These are phyloP conservation scores for Kodamaea fukazawae DNA, from an alignment of 805 yeast genomes.

Conservation along the genomic window DNA sequence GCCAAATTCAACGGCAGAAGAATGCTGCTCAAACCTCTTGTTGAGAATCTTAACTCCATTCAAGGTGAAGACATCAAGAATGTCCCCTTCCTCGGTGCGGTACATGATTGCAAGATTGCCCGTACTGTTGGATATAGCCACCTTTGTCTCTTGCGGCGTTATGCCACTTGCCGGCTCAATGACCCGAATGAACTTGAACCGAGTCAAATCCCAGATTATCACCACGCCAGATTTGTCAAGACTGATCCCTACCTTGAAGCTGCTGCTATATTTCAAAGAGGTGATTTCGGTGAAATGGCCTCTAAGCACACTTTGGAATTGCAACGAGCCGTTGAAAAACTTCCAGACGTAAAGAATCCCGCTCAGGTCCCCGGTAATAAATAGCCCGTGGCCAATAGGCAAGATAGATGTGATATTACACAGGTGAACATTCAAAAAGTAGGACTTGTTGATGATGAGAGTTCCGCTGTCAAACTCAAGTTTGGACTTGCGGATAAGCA, in stretches of 20 bases:
- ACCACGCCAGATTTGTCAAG: conserved; percentile 55
- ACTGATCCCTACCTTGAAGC: conserved; percentile 54
- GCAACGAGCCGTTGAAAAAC: conserved; percentile 36
- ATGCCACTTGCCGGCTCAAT: conserved; percentile 18
- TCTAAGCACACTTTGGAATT: conserved; percentile 46
- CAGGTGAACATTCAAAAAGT: conserved; percentile 44
- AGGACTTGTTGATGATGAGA: conserved; percentile 38
- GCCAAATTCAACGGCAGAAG: conserved; percentile 19
- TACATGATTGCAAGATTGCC: conserved; percentile 50
- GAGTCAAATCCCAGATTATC: conserved; percentile 62
- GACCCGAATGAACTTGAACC: conserved; percentile 48
- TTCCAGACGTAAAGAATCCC: conserved; percentile 65
- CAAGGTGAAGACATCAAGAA: conserved; percentile 43
- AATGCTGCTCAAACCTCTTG: conserved; percentile 19
- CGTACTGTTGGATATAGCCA: conserved; percentile 14
- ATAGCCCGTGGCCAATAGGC: conserved; percentile 39
- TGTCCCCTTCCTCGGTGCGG: conserved; percentile 15
- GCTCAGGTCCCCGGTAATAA: conserved; percentile 51
- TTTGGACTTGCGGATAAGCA: conserved; percentile 30
- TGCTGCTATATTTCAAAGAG: conserved; percentile 47
- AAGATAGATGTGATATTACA: conserved; percentile 37
- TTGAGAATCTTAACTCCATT: conserved; percentile 49
- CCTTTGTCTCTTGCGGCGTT: background rate
- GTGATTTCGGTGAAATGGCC: conserved; percentile 55
- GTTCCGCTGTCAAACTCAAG: conserved; percentile 24